phyloP scores from a whole-genome alignment of 495 filamentous ascomycete species.

The Arthonia radiata region DNA sequence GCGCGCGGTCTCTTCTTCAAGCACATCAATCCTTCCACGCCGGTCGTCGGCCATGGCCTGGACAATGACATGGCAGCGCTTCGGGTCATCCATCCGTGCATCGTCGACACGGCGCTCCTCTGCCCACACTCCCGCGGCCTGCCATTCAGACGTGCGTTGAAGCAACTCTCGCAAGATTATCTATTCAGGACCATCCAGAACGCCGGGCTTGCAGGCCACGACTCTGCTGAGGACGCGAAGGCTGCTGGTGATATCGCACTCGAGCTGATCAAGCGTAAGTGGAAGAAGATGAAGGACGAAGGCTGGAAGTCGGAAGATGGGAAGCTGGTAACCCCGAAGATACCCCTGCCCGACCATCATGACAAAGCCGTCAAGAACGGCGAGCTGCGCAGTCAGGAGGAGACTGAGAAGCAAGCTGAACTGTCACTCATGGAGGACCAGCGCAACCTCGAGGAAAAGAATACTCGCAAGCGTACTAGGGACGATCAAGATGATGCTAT shows the following conservation, averaged over 20 bases:
- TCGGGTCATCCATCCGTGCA: slow-evolving; percentile 56
- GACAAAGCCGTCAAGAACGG: no score
- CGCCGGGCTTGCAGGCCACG: slow-evolving; percentile 47
- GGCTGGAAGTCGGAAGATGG: slow-evolving; percentile 39
- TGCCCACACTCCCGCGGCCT: slow-evolving; percentile 55
- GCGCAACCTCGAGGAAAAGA: no score
- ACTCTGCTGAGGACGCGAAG: slow-evolving; percentile 68
- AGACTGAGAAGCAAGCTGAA: no score
- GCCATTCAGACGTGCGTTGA: slow-evolving; percentile 52
- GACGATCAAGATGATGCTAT: no score
- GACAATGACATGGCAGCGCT: slow-evolving; percentile 80
- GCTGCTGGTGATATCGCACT: slow-evolving; percentile 70
- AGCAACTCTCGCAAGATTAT: slow-evolving; percentile 33
- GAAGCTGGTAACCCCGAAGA: no score
- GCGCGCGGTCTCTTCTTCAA: slow-evolving; percentile 53
- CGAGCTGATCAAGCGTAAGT: slow-evolving; percentile 34
- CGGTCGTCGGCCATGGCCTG: slow-evolving; percentile 74
- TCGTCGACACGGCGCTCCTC: slow-evolving; percentile 70
- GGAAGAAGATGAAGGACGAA: slow-evolving; percentile 31
- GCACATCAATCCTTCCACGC: slow-evolving; percentile 44
- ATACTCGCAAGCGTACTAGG: no score
- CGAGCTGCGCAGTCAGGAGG: no score
- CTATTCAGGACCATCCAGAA: slow-evolving; percentile 58
- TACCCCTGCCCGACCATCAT: no score
- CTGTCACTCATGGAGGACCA: no score